phyloP scores from a whole-genome alignment of 1,284 basidiomycete genomes.

The Puccinia hordei region DNA sequence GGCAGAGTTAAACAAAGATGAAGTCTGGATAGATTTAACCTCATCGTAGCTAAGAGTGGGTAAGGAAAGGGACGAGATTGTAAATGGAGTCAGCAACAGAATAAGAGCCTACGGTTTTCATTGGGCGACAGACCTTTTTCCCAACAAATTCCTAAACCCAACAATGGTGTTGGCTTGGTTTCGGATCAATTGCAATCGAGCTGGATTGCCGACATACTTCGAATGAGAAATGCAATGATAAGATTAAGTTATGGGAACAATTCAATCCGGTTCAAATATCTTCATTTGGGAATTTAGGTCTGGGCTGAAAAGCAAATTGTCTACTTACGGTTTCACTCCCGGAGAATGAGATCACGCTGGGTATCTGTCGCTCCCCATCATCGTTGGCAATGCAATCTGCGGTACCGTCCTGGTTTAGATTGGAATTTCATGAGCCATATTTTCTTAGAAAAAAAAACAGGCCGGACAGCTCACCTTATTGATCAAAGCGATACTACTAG shows the following conservation, averaged over 20 bases:
- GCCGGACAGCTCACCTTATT: slow-evolving; percentile 71
- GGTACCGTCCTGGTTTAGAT: slow-evolving; percentile 70
- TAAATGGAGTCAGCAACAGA: neutral
- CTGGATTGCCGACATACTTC: slow-evolving; percentile 94
- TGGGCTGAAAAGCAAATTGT: neutral
- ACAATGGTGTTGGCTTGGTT: slow-evolving; percentile 92
- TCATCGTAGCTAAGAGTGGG: slow-evolving; percentile 54
- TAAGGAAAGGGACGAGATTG: slow-evolving; percentile 11
- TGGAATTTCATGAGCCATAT: neutral
- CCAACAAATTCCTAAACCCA: slow-evolving; percentile 88
- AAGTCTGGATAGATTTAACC: slow-evolving; percentile 72
- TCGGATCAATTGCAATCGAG: slow-evolving; percentile 90
- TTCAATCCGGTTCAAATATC: too few species aligned
- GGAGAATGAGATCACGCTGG: slow-evolving; percentile 87
- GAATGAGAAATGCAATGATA: neutral
- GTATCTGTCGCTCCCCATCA: slow-evolving; percentile 96
- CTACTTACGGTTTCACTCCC: slow-evolving; percentile 73
- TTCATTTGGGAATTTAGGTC: neutral
- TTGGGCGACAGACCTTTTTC: slow-evolving; percentile 71
- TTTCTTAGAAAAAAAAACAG: neutral
- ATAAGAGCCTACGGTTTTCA: slow-evolving; percentile 1
- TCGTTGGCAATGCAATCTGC: slow-evolving; percentile 96
- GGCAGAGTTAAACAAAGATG: slow-evolving; percentile 80
- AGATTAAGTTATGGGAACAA: too few species aligned
- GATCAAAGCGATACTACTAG: slow-evolving; percentile 90